A percentile compares a stretch with the other conserved stretches of the same genome.
Evolutionary conservation across 2,329 filamentous ascomycete genomes (phyloP).

Genomic region (Neofusicoccum umdonicola): DNA sequence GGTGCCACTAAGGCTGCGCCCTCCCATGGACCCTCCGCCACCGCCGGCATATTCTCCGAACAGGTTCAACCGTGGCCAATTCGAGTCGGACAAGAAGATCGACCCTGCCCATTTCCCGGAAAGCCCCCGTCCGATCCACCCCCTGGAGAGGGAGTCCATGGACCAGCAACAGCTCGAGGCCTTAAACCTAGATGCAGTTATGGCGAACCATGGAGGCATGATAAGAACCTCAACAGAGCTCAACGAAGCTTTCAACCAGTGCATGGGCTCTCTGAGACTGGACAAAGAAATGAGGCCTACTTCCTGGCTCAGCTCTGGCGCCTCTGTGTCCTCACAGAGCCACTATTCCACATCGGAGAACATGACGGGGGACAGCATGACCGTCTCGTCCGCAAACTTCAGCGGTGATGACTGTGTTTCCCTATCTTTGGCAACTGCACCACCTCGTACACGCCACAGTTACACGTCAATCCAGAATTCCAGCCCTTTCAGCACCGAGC

Average conservation of each 20-base stretch:
- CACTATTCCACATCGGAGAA: slow-evolving; percentile 7
- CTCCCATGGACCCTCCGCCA: slow-evolving; percentile 5
- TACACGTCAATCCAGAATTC: slow-evolving; percentile 14
- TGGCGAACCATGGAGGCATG: not conserved
- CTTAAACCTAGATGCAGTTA: not conserved
- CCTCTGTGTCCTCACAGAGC: not conserved
- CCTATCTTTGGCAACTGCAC: not conserved
- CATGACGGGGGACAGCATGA: slow-evolving; percentile 4
- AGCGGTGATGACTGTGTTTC: not conserved
- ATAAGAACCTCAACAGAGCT: not conserved
- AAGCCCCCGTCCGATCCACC: slow-evolving; percentile 7
- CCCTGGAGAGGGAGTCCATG: slow-evolving; percentile 9
- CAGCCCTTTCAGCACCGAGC: not conserved
- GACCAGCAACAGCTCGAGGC: slow-evolving; percentile 2
- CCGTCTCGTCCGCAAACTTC: not conserved
- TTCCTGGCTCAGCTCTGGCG: not conserved
- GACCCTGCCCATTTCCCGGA: slow-evolving; percentile 9
- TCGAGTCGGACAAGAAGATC: slow-evolving; percentile 2
- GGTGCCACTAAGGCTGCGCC: slow-evolving; percentile 3
- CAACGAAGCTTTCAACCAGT: slow-evolving; percentile 9
- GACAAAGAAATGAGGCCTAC: not conserved
- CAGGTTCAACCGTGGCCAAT: not conserved
- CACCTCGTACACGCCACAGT: slow-evolving; percentile 11
- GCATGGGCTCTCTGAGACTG: not conserved
- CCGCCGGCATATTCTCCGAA: slow-evolving; percentile 15